These are phyloP conservation scores for Aspergillus japonicus DNA, from an alignment of 2,329 filamentous ascomycete species.

Conservation along the genomic window DNA sequence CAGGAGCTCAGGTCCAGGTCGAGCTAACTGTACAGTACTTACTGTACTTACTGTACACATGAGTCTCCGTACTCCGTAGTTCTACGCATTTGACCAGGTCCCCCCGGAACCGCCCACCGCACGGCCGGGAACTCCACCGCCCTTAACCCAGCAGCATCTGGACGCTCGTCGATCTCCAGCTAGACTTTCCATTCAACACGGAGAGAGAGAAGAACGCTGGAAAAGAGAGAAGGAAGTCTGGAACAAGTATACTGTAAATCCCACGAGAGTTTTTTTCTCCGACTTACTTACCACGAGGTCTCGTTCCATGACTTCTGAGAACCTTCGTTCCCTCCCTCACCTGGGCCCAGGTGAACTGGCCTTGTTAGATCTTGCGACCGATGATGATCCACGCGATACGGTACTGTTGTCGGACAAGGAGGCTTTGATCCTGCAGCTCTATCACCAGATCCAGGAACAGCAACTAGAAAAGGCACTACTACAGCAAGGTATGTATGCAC, in stretches of 20 bases:
- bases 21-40: neutral
- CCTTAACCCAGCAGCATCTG: neutral
- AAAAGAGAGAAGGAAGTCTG: neutral
- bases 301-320: conserved; percentile 37
- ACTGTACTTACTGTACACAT: too few species aligned
- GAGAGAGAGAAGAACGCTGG: neutral
- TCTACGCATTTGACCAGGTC: conserved; percentile 12
- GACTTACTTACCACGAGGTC: conserved; percentile 27
- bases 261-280: conserved; percentile 28
- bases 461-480: conserved; percentile 70
- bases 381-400: conserved; percentile 47
- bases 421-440: conserved; percentile 64
- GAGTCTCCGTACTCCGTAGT: neutral
- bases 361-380: conserved; percentile 44
- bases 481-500: conserved; percentile 38
- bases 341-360: conserved; percentile 35
- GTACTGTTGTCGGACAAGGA: conserved; percentile 66
- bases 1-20: conserved; percentile 22
- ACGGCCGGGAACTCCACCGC: conserved; percentile 10
- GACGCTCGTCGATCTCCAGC: neutral
- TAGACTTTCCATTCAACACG: neutral
- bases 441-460: conserved; percentile 69
- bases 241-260: conserved; percentile 20
- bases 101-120: conserved; percentile 21
- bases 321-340: conserved; percentile 30